These are phyloP conservation scores for Macrophomina phaseolina DNA, from an alignment of 2,329 filamentous ascomycete species.

Conservation along the genomic window DNA sequence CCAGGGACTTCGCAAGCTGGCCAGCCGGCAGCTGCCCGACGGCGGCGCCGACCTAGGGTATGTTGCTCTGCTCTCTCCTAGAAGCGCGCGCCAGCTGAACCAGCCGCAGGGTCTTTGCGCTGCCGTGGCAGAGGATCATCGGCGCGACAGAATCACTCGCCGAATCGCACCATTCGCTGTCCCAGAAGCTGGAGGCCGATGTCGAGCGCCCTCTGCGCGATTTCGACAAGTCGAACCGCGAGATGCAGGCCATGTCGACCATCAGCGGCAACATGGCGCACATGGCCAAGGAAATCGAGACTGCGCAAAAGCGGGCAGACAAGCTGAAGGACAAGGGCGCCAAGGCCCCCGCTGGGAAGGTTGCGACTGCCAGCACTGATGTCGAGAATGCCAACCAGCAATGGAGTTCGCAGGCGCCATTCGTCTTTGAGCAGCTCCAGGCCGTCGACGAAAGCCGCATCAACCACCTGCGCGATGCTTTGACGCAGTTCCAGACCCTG, in stretches of 20 bases:
- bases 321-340: conserved; percentile 81
- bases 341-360: conserved; percentile 76
- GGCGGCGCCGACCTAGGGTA: conserved; percentile 86
- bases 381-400: conserved; percentile 80
- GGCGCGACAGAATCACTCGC: conserved; percentile 80
- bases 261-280: conserved; percentile 80
- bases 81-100: conserved; percentile 30
- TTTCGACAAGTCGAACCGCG: conserved; percentile 72
- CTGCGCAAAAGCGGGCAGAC: conserved; percentile 82
- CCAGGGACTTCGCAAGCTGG: conserved; percentile 78
- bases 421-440: conserved; percentile 91
- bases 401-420: conserved; percentile 94
- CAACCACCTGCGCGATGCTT: conserved; percentile 85
- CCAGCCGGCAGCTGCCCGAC: conserved; percentile 75
- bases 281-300: conserved; percentile 84
- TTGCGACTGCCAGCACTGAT: conserved; percentile 73
- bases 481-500: conserved; percentile 92
- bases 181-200: conserved; percentile 82
- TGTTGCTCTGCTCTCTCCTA: conserved; percentile 39
- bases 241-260: conserved; percentile 79
- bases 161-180: conserved; percentile 80
- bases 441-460: conserved; percentile 86
- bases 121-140: conserved; percentile 88
- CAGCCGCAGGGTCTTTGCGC: conserved; percentile 76
- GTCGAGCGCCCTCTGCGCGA: conserved; percentile 82